These are phyloP conservation scores for Calocera cornea DNA, from an alignment of 768 basidiomycete genomes.

Conservation along the genomic window DNA sequence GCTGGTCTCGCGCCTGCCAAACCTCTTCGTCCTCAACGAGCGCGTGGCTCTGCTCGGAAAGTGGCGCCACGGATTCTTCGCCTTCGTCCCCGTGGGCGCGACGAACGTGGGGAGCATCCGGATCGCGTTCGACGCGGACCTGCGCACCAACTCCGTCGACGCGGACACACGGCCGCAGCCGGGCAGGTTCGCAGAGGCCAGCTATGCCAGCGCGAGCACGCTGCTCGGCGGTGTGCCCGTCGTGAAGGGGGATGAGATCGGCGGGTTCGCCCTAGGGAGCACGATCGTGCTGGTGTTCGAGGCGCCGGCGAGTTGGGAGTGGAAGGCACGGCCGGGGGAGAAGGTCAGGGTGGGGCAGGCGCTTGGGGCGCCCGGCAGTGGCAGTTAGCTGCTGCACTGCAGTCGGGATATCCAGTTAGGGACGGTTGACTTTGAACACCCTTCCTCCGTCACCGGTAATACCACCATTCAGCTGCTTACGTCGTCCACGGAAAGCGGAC, in stretches of 20 bases:
- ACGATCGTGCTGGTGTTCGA: slow-evolving; percentile 96
- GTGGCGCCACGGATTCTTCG: slow-evolving; percentile 92
- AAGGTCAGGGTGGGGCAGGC: slow-evolving; percentile 77
- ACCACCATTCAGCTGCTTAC: not conserved
- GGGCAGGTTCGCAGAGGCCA: slow-evolving; percentile 84
- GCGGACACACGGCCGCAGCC: slow-evolving; percentile 44
- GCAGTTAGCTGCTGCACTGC: too few species aligned
- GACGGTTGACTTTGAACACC: too few species aligned
- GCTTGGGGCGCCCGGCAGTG: slow-evolving; percentile 50
- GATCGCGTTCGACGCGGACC: slow-evolving; percentile 82
- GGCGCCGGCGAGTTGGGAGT: slow-evolving; percentile 73
- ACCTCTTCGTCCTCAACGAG: slow-evolving; percentile 96
- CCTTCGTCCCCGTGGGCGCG: slow-evolving; percentile 95
- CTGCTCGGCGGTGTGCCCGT: slow-evolving; percentile 82
- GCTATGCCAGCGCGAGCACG: slow-evolving; percentile 72
- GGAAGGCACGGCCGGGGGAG: slow-evolving; percentile 59
- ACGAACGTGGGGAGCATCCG: slow-evolving; percentile 96
- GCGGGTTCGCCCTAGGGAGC: slow-evolving; percentile 88
- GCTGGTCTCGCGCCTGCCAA: slow-evolving; percentile 80
- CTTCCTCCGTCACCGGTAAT: not conserved
- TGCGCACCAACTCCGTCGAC: slow-evolving; percentile 78
- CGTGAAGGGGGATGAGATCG: slow-evolving; percentile 84
- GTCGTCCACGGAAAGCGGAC: too few species aligned
- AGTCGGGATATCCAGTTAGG: too few species aligned
- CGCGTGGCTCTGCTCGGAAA: slow-evolving; percentile 87